These are phyloP conservation scores for Termitomyces sp. DNA, from an alignment of 768 basidiomycete species.

Conservation along the genomic window DNA sequence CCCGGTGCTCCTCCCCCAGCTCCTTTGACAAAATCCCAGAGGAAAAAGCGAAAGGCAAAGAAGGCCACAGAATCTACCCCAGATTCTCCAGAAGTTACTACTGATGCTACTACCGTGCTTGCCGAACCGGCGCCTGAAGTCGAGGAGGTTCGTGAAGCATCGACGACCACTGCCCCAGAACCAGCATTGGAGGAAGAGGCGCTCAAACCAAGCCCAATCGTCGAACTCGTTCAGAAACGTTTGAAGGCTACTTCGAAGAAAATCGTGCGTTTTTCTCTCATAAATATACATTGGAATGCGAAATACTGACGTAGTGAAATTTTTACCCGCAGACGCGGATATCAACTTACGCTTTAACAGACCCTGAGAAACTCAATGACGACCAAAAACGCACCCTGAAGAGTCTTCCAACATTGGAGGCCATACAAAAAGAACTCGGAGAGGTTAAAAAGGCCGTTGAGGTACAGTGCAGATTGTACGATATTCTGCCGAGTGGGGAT, in stretches of 20 bases:
- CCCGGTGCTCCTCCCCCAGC: constrained; percentile 72
- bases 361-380: constrained; percentile 73
- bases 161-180: constrained; percentile 34
- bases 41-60: constrained; percentile 62
- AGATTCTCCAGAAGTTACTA: constrained; percentile 40
- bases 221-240: constrained; percentile 76
- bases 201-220: constrained; percentile 59
- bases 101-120: constrained; percentile 39
- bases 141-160: constrained; percentile 40
- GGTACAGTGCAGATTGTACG: constrained; percentile 34
- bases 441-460: constrained; percentile 84
- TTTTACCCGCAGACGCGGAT: constrained; percentile 56
- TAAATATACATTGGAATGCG: not conserved
- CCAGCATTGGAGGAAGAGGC: constrained; percentile 40
- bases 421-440: constrained; percentile 71
- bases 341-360: constrained; percentile 61
- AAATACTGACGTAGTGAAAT: constrained; percentile 7
- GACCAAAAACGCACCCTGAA: constrained; percentile 77
- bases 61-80: constrained; percentile 37
- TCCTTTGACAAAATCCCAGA: constrained; percentile 56
- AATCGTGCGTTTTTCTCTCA: constrained; percentile 48
- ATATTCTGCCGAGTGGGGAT: not conserved
- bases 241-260: constrained; percentile 77
- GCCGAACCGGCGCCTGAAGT: constrained; percentile 46
- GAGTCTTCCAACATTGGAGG: constrained; percentile 71